Evolutionary conservation across 2,329 filamentous ascomycete species (phyloP).

Genomic region (Dactylellina haptotyla): DNA sequence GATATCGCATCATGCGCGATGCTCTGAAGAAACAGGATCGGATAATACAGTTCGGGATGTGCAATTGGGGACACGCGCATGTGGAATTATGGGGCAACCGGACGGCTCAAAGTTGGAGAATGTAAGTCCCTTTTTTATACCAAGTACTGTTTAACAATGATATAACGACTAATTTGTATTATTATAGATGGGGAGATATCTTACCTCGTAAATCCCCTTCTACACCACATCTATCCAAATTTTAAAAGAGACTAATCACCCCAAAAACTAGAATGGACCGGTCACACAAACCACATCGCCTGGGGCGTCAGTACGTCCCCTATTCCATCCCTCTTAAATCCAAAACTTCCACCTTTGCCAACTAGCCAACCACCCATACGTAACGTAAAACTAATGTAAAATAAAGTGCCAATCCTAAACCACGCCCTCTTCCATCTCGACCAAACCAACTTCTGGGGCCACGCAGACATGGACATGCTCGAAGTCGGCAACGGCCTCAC

Average conservation of each 20-base stretch:
- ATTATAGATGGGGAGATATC: slow-evolving; percentile 50
- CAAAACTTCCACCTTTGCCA: no score
- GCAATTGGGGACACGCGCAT: slow-evolving; percentile 67
- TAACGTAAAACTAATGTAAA: slow-evolving; percentile 31
- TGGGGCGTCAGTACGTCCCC: slow-evolving; percentile 57
- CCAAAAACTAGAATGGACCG: slow-evolving; percentile 58
- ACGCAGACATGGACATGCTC: slow-evolving; percentile 62
- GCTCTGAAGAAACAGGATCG: slow-evolving; percentile 64
- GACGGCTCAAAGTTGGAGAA: slow-evolving; percentile 65
- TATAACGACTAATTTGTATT: neutral
- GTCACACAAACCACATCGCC: slow-evolving; percentile 49
- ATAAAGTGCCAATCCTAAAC: slow-evolving; percentile 60
- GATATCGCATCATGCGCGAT: slow-evolving; percentile 67
- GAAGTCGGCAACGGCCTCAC: slow-evolving; percentile 62
- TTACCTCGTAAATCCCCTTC: slow-evolving; percentile 23
- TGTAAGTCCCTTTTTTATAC: slow-evolving; percentile 33
- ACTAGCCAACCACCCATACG: slow-evolving; percentile 10
- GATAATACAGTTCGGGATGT: slow-evolving; percentile 67
- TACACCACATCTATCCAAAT: neutral
- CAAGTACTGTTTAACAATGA: neutral
- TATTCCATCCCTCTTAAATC: neutral
- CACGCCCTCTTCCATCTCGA: slow-evolving; percentile 60
- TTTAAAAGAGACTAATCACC: neutral
- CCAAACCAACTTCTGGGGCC: slow-evolving; percentile 61
- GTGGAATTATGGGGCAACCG: slow-evolving; percentile 66